Evolutionary conservation across 495 filamentous ascomycete species (phyloP), one percentile per base, ranked within the genome.

Genomic region (Tetracladium setigerum): DNA sequence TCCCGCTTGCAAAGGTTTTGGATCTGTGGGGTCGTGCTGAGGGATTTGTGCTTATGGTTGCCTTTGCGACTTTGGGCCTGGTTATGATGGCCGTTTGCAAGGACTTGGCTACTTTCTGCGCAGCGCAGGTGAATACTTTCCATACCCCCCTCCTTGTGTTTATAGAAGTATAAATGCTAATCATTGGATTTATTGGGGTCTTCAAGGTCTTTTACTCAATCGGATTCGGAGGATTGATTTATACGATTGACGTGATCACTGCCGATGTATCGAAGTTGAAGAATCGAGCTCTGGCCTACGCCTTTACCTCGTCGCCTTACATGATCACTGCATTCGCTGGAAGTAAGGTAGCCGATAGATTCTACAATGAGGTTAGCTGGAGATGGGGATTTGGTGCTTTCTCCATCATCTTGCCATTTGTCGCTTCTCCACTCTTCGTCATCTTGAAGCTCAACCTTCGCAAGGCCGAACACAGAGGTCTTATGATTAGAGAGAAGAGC

Each of bases 221-320:
- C 43, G 79, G 77, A 11, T 62, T 73, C 50, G 68, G 72, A 44
- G 72, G 70, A 1, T 67, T 78, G 44, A 68, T 67, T 35, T 67
- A 76, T 44, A 68, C 71, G 17, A 63, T 79, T 35, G 67, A 73
- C n/a, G 68, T 81, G 41, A 77, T 81, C 62, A 70, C 76, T 24
- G 73, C 78, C 38, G 79, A 83, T 59, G 76, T 71, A 1, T 78
- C 79, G 0, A 70, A 67, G 5, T 47, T 83, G 41, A 69, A 68
- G 38, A 75, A 81, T 52, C 72, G 79, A 54, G 71, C 67, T 5
- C 71, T 81, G 34, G 68, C 72, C 0, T 74, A 74, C 46, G 78
- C 72, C 9, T 81, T 79, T 49, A 67, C 69, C 32, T 65, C 61
- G 7, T 77, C 74, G 0, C 79, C 79, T 1, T 77, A 76, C 52